Conservation (phyloP, 345 rosid species). For the Eucalyptus sp. region DNA sequence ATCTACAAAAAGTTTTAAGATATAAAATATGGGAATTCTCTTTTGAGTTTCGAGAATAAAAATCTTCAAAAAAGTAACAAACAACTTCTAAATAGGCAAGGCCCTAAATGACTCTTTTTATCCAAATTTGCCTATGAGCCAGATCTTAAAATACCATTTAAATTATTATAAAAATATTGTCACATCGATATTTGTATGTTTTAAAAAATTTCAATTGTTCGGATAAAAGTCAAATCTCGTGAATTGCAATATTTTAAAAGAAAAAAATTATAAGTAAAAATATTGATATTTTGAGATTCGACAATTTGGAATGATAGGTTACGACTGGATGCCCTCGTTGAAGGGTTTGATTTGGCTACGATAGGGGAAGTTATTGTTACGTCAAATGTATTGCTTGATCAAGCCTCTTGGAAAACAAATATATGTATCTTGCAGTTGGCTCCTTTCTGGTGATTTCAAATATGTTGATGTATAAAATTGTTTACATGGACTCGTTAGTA, state of each 20-base stretch:
- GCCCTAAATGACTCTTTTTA: background rate
- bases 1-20: background rate
- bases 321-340: background rate
- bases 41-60: background rate
- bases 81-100: background rate
- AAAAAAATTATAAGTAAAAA: background rate
- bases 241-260: background rate
- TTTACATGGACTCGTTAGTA: background rate
- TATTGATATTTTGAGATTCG: fast-evolving
- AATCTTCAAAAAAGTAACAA: no score
- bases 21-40: background rate
- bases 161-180: background rate
- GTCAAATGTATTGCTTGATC: fast-evolving
- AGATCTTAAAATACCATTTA: background rate
- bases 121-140: fast-evolving
- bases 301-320: fast-evolving
- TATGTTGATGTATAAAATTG: fast-evolving
- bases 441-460: fast-evolving
- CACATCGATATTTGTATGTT: no score
- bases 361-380: fast-evolving
- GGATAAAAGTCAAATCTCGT: no score
- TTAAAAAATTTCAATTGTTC: no score
- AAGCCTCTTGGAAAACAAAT: background rate
- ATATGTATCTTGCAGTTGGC: background rate
- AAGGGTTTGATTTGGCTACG: fast-evolving